Conservation (phyloP, 805 yeast genomes). For the Kodamaea leandrae region DNA sequence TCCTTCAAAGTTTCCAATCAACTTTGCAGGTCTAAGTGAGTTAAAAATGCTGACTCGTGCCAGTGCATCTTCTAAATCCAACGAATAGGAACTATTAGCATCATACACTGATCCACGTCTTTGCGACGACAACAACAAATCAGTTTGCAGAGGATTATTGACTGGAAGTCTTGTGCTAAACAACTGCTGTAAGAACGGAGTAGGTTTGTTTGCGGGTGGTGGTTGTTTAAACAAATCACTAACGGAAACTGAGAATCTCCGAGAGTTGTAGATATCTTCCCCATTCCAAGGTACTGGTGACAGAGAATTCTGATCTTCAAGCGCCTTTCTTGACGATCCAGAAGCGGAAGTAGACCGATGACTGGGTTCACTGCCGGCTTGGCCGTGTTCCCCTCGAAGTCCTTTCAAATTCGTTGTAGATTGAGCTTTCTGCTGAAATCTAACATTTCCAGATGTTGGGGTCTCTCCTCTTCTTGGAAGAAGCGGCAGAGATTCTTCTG, state of each 20-base stretch:
- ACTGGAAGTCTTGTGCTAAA: slow-evolving; percentile 30
- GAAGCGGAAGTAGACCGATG: slow-evolving; percentile 6
- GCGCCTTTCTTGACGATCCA: not conserved
- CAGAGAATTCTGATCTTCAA: not conserved
- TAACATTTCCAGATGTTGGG: not conserved
- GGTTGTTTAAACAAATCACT: slow-evolving; percentile 1
- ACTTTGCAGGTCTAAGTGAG: slow-evolving; percentile 30
- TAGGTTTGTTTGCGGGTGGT: not conserved
- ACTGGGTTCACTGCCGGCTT: not conserved
- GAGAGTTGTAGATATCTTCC: not conserved
- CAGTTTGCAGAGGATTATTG: slow-evolving; percentile 24
- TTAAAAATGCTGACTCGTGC: slow-evolving; percentile 23
- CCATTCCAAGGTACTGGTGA: not conserved
- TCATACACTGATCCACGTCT: slow-evolving; percentile 10
- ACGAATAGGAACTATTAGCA: slow-evolving; percentile 14
- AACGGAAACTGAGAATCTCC: slow-evolving; percentile 4
- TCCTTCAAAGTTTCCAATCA: slow-evolving; percentile 32
- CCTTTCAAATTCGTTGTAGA: slow-evolving; percentile 6
- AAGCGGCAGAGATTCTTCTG: not conserved
- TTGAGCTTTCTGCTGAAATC: not conserved
- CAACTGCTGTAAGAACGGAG: slow-evolving; percentile 29
- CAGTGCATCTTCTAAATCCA: slow-evolving; percentile 23
- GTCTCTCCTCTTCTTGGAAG: not conserved
- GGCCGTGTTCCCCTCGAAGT: not conserved
- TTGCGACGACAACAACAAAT: slow-evolving; percentile 3